Evolutionary conservation across 169 alveolate species (phyloP), one percentile per base, ranked within the genome.

Genomic region (Pseudocohnilembus persalinus): DNA sequence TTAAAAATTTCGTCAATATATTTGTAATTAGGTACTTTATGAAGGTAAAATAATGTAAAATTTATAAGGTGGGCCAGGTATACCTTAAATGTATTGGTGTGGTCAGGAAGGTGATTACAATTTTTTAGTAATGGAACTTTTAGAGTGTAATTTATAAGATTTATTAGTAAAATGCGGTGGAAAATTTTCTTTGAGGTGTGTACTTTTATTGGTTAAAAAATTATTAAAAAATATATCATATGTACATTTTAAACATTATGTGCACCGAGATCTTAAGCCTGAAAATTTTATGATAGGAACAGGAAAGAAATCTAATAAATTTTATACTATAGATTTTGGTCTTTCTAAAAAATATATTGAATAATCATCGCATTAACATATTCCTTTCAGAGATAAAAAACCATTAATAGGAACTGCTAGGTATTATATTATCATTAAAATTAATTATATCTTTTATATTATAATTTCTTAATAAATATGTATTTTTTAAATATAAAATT

Each of bases 91-190:
- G 25, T 98, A 98, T 90, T 97, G 99, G 99, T 98, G 97, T 88
- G 99, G 99, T 35, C 96, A 97, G 33, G 99, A 98, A 94, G 99
- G 99, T n/a, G 99, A 98, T 92, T 98, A 96, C 96, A 98, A 98
- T 85, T 89, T 88, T 74, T 84, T 95, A 93, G 95, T 95, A 28
- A 84, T 94, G 86, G 96, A 95, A 35, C 90, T 95, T 30, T 83
- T 95, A 24, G 98, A 97, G 4, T 96, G 95, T 0, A 81, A 92
- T 49, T 81, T 94, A 29, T 94, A 88, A 26, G 93, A 91, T 78
- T 82, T 93, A 79, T 91, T 87, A 34, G 83, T 84, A 76, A 88
- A 81, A 29, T 85, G 93, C 78, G 82, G 89, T 29, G 83, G 93
- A 84, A 80, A 84, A 35, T 88, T 93, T 74, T 68, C 92, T 0